These are phyloP conservation scores for Penicillium olsonii DNA, from an alignment of 2,329 filamentous ascomycete genomes.

Conservation along the genomic window DNA sequence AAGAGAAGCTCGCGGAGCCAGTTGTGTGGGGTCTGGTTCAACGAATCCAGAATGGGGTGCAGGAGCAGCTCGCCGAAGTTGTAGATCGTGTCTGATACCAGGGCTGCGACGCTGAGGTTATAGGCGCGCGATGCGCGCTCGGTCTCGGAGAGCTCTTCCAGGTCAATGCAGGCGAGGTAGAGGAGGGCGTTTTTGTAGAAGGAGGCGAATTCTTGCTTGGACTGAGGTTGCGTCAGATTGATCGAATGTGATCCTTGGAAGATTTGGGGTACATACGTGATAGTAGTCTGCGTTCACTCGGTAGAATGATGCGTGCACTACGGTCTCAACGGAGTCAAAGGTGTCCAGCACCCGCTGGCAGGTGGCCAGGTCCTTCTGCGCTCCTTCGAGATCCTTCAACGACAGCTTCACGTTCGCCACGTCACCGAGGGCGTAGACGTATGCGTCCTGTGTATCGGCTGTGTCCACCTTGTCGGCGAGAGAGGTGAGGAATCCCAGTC, in stretches of 20 bases:
- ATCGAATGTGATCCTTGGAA: not conserved
- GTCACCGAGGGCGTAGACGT: conserved; percentile 89
- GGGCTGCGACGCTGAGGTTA: conserved; percentile 86
- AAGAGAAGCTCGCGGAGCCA: conserved; percentile 97
- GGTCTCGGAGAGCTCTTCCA: conserved; percentile 69
- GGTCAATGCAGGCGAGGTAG: conserved; percentile 93
- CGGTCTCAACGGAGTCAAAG: conserved; percentile 92
- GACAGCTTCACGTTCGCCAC: conserved; percentile 85
- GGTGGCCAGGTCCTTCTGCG: conserved; percentile 81
- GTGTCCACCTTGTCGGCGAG: conserved; percentile 88
- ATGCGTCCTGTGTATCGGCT: conserved; percentile 89
- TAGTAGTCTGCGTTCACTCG: conserved; percentile 93
- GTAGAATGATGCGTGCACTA: conserved; percentile 96
- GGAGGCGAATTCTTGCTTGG: conserved; percentile 87
- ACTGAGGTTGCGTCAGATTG: conserved; percentile 39
- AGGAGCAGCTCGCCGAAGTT: conserved; percentile 99
- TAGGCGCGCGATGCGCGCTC: conserved; percentile 85
- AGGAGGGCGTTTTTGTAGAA: conserved; percentile 98
- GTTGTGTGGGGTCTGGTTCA: conserved; percentile 71
- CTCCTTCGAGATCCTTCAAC: conserved; percentile 75
- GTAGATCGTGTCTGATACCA: conserved; percentile 95
- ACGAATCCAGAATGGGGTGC: conserved; percentile 88
- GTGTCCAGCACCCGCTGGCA: conserved; percentile 85
- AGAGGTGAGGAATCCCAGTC: conserved; percentile 78
- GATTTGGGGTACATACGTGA: conserved; percentile 55